Evolutionary conservation across 2,329 filamentous ascomycete species (phyloP).

Genomic region (Fusarium sambucinum): DNA sequence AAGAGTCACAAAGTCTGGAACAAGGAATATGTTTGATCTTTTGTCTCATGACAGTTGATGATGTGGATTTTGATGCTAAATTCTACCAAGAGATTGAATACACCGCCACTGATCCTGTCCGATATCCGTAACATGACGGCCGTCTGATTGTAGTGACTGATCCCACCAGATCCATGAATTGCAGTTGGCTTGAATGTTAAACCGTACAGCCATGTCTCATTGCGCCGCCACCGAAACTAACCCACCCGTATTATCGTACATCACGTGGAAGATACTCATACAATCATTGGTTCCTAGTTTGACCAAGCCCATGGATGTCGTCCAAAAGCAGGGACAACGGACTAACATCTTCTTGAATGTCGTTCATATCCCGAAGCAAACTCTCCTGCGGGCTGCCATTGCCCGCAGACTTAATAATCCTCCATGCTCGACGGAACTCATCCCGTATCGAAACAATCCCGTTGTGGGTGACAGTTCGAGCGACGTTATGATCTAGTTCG

Average conservation of each 20-base stretch:
- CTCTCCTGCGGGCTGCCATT: constrained; percentile 58
- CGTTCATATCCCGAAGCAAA: constrained; percentile 65
- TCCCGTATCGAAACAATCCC: constrained; percentile 86
- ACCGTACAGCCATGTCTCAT: constrained; percentile 2
- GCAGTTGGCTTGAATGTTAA: background rate
- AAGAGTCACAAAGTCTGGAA: constrained; percentile 7
- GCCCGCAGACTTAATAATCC: constrained; percentile 71
- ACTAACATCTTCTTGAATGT: constrained; percentile 41
- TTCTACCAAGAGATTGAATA: background rate
- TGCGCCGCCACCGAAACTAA: constrained; percentile 20
- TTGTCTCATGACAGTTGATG: constrained; percentile 34
- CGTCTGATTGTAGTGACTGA: background rate
- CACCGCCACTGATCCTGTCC: background rate
- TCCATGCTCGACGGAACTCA: constrained; percentile 85
- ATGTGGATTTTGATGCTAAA: background rate
- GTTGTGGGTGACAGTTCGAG: constrained; percentile 84
- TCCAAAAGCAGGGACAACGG: constrained; percentile 49
- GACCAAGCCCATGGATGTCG: constrained; percentile 52
- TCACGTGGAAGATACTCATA: constrained; percentile 26
- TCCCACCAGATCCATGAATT: background rate
- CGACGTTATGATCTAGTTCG: constrained; percentile 88
- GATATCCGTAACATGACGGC: background rate
- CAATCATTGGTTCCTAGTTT: constrained; percentile 23
- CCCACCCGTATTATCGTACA: constrained; percentile 16
- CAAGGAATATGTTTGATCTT: constrained; percentile 46